Evolutionary conservation across 768 basidiomycete species (phyloP), one percentile per base, ranked within the genome.

Genomic region (Phaffia tasmanica): DNA sequence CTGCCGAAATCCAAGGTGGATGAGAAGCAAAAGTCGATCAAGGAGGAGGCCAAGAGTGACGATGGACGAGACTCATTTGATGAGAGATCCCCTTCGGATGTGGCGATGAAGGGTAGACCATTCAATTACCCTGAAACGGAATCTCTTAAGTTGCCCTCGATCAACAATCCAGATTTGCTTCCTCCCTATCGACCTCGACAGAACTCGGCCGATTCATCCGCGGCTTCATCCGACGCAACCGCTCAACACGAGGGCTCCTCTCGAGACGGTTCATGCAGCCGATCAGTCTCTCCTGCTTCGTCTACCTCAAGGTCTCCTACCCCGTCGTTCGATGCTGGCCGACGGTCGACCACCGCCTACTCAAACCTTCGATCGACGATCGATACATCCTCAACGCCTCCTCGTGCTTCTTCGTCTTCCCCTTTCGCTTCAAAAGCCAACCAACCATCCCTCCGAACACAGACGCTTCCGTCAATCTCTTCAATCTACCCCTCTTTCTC

Each of bases 121-220:
- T 57, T 29, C 56, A 57, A 16, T 18, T 19, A 29, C 7, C 27
- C 25, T 48, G 42, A n/a, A 4, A 25, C 7, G 9, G 42, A 27
- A n/a, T 57, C 25, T 48, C 66, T 62, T 60, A 61, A 61, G 23
- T 48, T 67, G n/a, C 66, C 66, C 46, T 67, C 66, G 46, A 67
- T 67, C 47, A 42, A 42, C 35, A 42, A 42, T 11, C 35, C 35
- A 42, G 35, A 42, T 11, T 42, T 42, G 35, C 35, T 42, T 42
- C 35, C 35, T 42, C 11, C 35, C 35, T 42, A 42, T 11, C 35
- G 35, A 42, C 35, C 35, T 42, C 35, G 35, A 42, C 35, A 42
- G 35, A 4, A 42, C 35, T 42, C 35, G 35, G 11, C 11, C 35
- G 35, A 42, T 42, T 42, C 35, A 42, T 29, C 47, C 3, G 3